A percentile compares a stretch with the other conserved stretches of the same genome.
Evolutionary conservation across 2,329 filamentous ascomycete genomes (phyloP).

Genomic region (Claviceps pazoutovae): DNA sequence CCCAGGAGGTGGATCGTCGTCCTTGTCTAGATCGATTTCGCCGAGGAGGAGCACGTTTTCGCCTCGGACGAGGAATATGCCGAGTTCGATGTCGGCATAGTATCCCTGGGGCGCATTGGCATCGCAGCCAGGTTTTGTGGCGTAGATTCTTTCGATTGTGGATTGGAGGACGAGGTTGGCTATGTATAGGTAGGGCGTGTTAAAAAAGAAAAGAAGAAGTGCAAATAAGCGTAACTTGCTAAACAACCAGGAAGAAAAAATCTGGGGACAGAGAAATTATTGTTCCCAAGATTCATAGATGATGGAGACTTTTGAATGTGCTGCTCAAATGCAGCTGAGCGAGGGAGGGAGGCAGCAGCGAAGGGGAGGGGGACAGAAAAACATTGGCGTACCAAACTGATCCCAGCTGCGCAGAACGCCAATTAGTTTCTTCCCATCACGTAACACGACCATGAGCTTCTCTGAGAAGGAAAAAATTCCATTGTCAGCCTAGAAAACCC

Average conservation of each 20-base stretch:
- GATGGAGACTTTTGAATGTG: neutral
- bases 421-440: conserved; percentile 87
- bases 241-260: too few relatives aligned
- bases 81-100: conserved; percentile 74
- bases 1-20: conserved; percentile 71
- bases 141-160: conserved; percentile 79
- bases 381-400: conserved; percentile 59
- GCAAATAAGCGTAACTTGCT: neutral
- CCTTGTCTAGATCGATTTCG: conserved; percentile 92
- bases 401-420: conserved; percentile 93
- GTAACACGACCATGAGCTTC: conserved; percentile 82
- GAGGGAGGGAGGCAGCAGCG: too few relatives aligned
- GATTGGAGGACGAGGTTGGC: conserved; percentile 92
- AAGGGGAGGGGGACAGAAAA: neutral
- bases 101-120: conserved; percentile 29
- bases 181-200: conserved; percentile 20
- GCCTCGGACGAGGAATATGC: conserved; percentile 82
- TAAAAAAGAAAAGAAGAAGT: neutral
- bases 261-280: neutral
- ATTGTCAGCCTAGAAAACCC: conserved; percentile 10
- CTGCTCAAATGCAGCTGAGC: too few relatives aligned
- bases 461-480: conserved; percentile 39
- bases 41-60: conserved; percentile 95
- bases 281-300: neutral
- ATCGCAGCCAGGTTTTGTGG: conserved; percentile 30